These are phyloP conservation scores for Corymbia maculata DNA, from an alignment of 345 rosid species.

Conservation along the genomic window DNA sequence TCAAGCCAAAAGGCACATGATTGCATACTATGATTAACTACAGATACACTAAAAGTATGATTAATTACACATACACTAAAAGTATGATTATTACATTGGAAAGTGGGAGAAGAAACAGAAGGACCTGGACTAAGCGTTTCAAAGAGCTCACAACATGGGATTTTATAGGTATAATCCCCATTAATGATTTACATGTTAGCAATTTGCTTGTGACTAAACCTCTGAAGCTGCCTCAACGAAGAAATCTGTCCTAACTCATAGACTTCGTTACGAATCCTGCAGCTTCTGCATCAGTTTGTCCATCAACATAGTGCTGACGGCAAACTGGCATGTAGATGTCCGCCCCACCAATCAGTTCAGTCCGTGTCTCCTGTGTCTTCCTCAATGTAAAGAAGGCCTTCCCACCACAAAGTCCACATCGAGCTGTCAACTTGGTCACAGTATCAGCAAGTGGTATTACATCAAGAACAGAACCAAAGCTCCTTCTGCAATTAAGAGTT, in stretches of 20 bases:
- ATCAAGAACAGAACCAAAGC: conserved; percentile 83
- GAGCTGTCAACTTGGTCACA: conserved; percentile 63
- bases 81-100: not conserved
- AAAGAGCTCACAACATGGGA: not conserved
- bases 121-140: not conserved
- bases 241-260: conserved; percentile 11
- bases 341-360: conserved; percentile 72
- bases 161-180: not conserved
- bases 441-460: conserved; percentile 78
- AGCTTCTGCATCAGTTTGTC: conserved; percentile 32
- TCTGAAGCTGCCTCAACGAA: conserved; percentile 13
- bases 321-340: conserved; percentile 90
- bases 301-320: conserved; percentile 59
- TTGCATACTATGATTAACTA: not conserved
- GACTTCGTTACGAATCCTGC: conserved; percentile 19
- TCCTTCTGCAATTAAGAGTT: conserved; percentile 34
- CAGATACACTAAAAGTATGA: not conserved
- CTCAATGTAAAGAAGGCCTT: conserved; percentile 73
- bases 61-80: not conserved
- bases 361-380: conserved; percentile 46
- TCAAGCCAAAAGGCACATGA: not conserved
- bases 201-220: not conserved
- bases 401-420: conserved; percentile 81
- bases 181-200: not conserved
- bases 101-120: not conserved